Base-by-base conservation (phyloP, 2,329 filamentous ascomycete species). In the Hirsutella thompsonii region DNA sequence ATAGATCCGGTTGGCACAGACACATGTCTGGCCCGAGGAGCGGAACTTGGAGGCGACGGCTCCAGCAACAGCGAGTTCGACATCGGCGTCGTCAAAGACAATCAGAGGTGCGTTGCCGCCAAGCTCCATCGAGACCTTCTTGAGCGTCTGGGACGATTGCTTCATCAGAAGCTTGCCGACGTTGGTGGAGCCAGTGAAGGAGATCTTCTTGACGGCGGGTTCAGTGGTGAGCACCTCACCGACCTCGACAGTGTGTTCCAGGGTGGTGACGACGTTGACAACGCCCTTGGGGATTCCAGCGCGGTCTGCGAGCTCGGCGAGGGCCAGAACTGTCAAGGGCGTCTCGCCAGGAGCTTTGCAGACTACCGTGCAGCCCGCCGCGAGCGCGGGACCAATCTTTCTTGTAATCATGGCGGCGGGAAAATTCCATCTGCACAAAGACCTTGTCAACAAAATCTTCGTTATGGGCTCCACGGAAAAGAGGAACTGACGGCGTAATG, bases 51-150 rank as follows among this genome's bases (percentile, higher is more conserved):
- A 89, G 20, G 80, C 68, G 41, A 96, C 75, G 37, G 88, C 88
- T 20, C 89, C 90, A 0, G 77, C 67, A 1, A 96, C 87, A 2
- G 92, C 92, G 4, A 69, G 66, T 44, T 95, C 89, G 18, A 96
- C 66, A 56, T 96, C 86, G 18, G 90, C 85, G 55, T 96, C 90
- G 55, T 96, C 88, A 55, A 96, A 96, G 28, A 96, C 87, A 49
- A 96, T 95, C 58, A 95, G 94, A 1, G 90, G 90, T 0, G 90
- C 85, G 59, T 96, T 96, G 37, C 90, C 92, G 41, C 90, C 90
- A 1, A 96, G 81, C 59, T 96, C 90, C 59, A 94, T 83, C 0
- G 85, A 92, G 33, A 80, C 58, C 49, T 79, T 74, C 73, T 96
- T 96, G 50, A 95, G 66, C 0, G 88, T 94, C 33, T 76, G 73